Base-by-base conservation (phyloP, 805 yeast species). In the Danielozyma ontarioensis region DNA sequence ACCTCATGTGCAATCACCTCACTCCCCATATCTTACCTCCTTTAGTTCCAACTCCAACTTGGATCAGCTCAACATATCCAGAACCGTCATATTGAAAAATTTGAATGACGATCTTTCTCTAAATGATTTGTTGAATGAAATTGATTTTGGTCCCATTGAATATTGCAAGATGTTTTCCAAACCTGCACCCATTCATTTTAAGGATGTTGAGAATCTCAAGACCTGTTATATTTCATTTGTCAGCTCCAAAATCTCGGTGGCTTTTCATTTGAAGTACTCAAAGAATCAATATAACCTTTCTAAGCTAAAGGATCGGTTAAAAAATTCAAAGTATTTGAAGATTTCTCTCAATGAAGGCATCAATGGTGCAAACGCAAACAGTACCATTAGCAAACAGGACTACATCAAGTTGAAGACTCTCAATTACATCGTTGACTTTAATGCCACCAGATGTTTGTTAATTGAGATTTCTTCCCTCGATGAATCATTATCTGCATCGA, bases 81-180 rank as follows among this genome's bases (percentile, higher is more conserved):
- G 72, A 23, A 64, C 70, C 2, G 50, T 66, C 5, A 47, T 62
- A 18, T 34, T 66, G 16, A 52, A 46, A 29, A 55, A 63, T 37
- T 39, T 66, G 19, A 36, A 44, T 25, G 41, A 45, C 6, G 45
- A 45, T 13, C 34, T 64, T 17, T 31, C 54, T 1, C 39, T 64
- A 19, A 42, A 48, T 10, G 57, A 62, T 14, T 50, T 74, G 13
- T 51, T 76, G 27, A 67, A 74, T 29, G 53, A 59, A 21, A 63
- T 80, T 7, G 73, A 72, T 27, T 66, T 51, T 48, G 85, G 83
- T 3, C 83, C 85, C 1, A 66, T 81, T 23, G 88, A 81, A 51
- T 74, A 73, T 44, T 66, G 77, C 39, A 66, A 69, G 34, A 50
- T 74, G 36, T 52, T 64, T 36, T 46, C 58, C 13, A 55, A 46